Conservation (phyloP, 73 alveolate genomes). For the Urostyla sp. region DNA sequence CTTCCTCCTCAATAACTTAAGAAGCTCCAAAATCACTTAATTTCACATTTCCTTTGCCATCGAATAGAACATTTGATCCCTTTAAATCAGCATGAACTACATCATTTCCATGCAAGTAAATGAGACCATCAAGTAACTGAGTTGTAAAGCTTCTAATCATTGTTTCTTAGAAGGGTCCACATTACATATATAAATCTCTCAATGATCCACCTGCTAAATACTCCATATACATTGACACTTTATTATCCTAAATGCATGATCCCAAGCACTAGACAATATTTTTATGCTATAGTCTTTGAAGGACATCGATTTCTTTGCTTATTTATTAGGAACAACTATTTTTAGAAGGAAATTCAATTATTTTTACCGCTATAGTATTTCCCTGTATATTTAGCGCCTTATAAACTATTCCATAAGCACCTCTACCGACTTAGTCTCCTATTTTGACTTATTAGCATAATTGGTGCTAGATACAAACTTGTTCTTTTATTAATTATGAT, state of each 20-base stretch:
- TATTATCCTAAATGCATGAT: slow-evolving; percentile 37
- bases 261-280: slow-evolving; percentile 81
- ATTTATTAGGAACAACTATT: background rate
- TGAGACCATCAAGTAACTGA: slow-evolving; percentile 73
- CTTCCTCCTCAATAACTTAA: slow-evolving; percentile 66
- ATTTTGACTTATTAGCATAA: no score
- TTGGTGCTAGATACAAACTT: no score
- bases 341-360: background rate
- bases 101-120: slow-evolving; percentile 75
- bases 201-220: slow-evolving; percentile 85
- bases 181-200: slow-evolving; percentile 52
- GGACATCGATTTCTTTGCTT: slow-evolving; percentile 33
- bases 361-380: slow-evolving; percentile 36
- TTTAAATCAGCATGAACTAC: slow-evolving; percentile 86
- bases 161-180: slow-evolving; percentile 67
- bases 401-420: slow-evolving; percentile 75
- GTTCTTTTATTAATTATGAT: no score
- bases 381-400: slow-evolving; percentile 48
- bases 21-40: slow-evolving; percentile 87
- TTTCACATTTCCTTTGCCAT: slow-evolving; percentile 74
- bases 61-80: slow-evolving; percentile 80
- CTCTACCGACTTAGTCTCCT: slow-evolving; percentile 69
- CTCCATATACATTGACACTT: slow-evolving; percentile 79
- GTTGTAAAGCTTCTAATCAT: slow-evolving; percentile 67
- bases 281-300: slow-evolving; percentile 62